A percentile compares a stretch with the other conserved stretches of the same genome.
phyloP scores from a whole-genome alignment of 257 asterid species.

The Nicotiana otophora region DNA sequence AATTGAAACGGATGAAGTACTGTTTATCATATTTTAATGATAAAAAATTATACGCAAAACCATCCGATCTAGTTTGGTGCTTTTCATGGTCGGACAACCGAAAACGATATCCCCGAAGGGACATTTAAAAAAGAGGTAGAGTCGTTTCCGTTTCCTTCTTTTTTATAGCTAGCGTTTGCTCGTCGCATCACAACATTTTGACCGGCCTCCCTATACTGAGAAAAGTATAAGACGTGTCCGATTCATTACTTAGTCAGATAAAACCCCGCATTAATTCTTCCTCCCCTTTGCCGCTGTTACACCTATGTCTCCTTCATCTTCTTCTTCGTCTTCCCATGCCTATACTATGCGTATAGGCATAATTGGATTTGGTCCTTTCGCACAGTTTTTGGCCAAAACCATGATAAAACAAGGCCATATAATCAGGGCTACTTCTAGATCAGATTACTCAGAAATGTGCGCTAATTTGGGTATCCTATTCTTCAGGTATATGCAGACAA shows the following conservation, averaged over 20 bases:
- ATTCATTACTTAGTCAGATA: not conserved
- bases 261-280: not conserved
- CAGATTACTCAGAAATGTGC: conserved; percentile 62
- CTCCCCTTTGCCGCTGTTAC: not conserved
- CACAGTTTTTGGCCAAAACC: conserved; percentile 61
- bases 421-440: conserved; percentile 62
- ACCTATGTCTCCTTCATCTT: conserved; percentile 20
- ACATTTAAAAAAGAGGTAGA: too few species aligned
- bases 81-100: too few species aligned
- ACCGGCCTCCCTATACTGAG: too few species aligned
- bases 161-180: too few species aligned
- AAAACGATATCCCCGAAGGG: too few species aligned
- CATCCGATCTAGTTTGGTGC: too few species aligned
- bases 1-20: too few species aligned
- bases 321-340: conserved; percentile 16
- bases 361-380: conserved; percentile 80
- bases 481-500: conserved; percentile 42
- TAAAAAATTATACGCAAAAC: too few species aligned
- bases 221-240: too few species aligned
- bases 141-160: too few species aligned
- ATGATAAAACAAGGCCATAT: conserved; percentile 66
- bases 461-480: conserved; percentile 53
- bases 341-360: conserved; percentile 53
- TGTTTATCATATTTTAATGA: too few species aligned
- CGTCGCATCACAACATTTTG: too few species aligned